Evolutionary conservation across 768 basidiomycete genomes (phyloP).

Genomic region (Boletus patriciae): DNA sequence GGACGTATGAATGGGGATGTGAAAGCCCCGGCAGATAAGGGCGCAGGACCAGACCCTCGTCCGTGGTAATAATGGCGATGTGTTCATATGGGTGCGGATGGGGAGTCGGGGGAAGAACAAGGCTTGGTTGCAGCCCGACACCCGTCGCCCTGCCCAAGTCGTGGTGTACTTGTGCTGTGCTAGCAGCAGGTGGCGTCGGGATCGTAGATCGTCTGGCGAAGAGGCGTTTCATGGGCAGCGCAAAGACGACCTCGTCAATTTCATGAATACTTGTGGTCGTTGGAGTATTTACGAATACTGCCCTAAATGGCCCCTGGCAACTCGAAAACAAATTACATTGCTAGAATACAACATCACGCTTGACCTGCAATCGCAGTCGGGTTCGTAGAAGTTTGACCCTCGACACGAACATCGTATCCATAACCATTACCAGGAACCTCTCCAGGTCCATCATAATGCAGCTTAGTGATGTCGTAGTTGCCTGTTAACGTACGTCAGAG

Average conservation of each 20-base stretch:
- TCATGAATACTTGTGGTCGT: neutral
- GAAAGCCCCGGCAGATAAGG: conserved; percentile 45
- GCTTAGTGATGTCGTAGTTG: conserved; percentile 86
- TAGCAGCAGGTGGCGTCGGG: conserved; percentile 1
- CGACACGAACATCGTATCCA: conserved; percentile 74
- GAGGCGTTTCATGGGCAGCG: conserved; percentile 33
- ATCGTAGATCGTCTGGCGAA: conserved; percentile 25
- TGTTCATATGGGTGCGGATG: conserved; percentile 73
- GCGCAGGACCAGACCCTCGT: conserved; percentile 65
- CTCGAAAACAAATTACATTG: conserved; percentile 17
- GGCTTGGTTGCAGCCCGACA: conserved; percentile 55
- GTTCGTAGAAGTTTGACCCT: conserved; percentile 55
- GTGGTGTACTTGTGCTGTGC: neutral
- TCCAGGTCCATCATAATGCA: conserved; percentile 90
- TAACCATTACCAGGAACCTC: conserved; percentile 72
- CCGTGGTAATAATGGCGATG: conserved; percentile 59
- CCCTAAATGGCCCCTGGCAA: neutral
- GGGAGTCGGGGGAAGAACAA: conserved; percentile 65
- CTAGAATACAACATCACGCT: conserved; percentile 29
- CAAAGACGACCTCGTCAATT: neutral
- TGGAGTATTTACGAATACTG: neutral
- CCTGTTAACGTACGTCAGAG: conserved; percentile 45
- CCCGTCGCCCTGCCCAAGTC: conserved; percentile 4
- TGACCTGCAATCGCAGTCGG: conserved; percentile 38
- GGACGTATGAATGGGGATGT: conserved; percentile 40